Conservation (phyloP, 495 filamentous ascomycete species). For the Hamigera avellanea region DNA sequence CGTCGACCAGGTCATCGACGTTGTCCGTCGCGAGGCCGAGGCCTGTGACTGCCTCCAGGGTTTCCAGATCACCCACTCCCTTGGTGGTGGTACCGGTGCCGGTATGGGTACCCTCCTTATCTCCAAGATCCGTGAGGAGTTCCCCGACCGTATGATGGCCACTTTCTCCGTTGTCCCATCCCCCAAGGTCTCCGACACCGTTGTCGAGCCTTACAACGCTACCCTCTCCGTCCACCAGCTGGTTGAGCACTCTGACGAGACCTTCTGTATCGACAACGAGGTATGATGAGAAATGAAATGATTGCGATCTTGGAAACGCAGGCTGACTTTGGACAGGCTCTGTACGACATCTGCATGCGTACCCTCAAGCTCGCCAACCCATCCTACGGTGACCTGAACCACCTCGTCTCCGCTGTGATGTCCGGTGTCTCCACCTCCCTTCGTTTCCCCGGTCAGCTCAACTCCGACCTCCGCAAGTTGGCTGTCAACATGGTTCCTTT, state of each 20-base stretch:
- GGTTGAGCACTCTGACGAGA: constrained; percentile 99
- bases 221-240: constrained; percentile 98
- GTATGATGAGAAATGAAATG: constrained; percentile 21
- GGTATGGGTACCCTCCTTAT: constrained; percentile 99
- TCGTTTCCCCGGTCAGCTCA: constrained; percentile 98
- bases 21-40: constrained; percentile 97
- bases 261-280: constrained; percentile 99
- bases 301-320: too few species aligned
- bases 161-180: constrained; percentile 99
- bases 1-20: constrained; percentile 95
- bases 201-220: constrained; percentile 99
- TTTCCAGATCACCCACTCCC: constrained; percentile 99
- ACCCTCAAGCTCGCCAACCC: constrained; percentile 97
- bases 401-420: constrained; percentile 99
- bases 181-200: constrained; percentile 99
- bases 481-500: constrained; percentile 99
- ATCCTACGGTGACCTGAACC: constrained; percentile 98
- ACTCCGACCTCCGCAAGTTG: constrained; percentile 98
- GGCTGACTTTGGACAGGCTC: constrained; percentile 40
- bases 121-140: constrained; percentile 99
- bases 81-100: constrained; percentile 99
- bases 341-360: constrained; percentile 99
- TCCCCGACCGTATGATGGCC: constrained; percentile 99
- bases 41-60: constrained; percentile 99
- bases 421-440: constrained; percentile 97